Conservation (phyloP, 768 basidiomycete species). For the Rossbeevera mucosa region DNA sequence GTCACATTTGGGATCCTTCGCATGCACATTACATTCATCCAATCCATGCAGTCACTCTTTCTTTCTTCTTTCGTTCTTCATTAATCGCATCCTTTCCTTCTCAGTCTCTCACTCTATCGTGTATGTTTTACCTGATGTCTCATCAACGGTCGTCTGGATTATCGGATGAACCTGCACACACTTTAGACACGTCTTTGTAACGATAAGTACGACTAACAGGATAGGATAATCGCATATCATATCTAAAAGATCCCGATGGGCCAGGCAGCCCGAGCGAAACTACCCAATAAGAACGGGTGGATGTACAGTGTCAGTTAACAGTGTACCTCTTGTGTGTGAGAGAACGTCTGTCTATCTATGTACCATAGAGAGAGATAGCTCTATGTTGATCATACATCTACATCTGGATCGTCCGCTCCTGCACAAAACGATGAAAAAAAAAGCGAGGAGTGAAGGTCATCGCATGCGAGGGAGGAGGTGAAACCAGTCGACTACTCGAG, state of each 20-base stretch:
- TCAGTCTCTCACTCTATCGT: constrained; percentile 1
- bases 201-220: constrained; percentile 12
- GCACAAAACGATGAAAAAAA: background rate
- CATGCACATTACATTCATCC: background rate
- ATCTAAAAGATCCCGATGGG: constrained; percentile 3
- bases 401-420: constrained; percentile 11
- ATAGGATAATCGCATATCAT: constrained; percentile 7
- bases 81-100: background rate
- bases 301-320: background rate
- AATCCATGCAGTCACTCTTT: constrained; percentile 12
- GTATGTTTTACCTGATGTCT: constrained; percentile 5
- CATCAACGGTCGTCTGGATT: background rate
- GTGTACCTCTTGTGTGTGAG: background rate
- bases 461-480: background rate
- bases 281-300: background rate
- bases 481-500: background rate
- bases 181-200: constrained; percentile 9
- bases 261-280: background rate
- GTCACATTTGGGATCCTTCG: constrained; percentile 9
- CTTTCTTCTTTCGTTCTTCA: background rate
- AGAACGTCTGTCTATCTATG: constrained; percentile 5
- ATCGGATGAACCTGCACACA: background rate
- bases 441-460: background rate
- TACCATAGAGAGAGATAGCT: constrained; percentile 1
- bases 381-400: constrained; percentile 18